Percentiles rank a stretch among this genome's conserved stretches.
These are phyloP conservation scores for Lachnellula cervina DNA, from an alignment of 2,329 filamentous ascomycete genomes.

Conservation along the genomic window DNA sequence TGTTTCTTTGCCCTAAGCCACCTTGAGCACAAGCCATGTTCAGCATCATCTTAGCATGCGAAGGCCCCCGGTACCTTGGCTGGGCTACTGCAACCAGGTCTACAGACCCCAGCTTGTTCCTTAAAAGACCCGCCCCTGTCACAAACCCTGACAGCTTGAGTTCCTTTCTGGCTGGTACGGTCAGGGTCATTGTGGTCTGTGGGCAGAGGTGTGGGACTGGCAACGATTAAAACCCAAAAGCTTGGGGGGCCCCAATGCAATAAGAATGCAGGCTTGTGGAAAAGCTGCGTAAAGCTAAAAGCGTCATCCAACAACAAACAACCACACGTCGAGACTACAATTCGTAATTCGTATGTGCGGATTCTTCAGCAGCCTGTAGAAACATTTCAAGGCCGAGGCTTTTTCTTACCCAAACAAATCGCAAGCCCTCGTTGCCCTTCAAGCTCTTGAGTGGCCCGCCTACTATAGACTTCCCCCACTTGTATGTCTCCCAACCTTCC, in stretches of 20 bases:
- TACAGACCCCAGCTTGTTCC: conserved; percentile 19
- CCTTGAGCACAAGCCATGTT: conserved; percentile 12
- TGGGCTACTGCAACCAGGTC: conserved; percentile 12
- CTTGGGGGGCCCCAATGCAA: conserved; percentile 21
- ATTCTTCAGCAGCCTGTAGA: conserved; percentile 18
- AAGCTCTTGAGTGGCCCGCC: conserved; percentile 24
- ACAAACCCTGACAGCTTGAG: conserved; percentile 11
- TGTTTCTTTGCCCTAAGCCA: conserved; percentile 2
- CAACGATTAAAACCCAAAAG: conserved; percentile 19
- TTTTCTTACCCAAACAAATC: conserved; percentile 22
- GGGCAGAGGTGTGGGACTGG: conserved; percentile 26
- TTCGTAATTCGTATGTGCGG: conserved; percentile 12
- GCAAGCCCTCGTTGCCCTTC: conserved; percentile 11
- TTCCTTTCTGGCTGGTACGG: conserved; percentile 16
- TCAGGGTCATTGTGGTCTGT: conserved; percentile 22
- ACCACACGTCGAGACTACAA: conserved; percentile 14
- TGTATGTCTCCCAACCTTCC: conserved; percentile 18
- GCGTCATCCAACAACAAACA: conserved; percentile 24
- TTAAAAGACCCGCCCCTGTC: conserved; percentile 20
- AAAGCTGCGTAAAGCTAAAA: conserved; percentile 23
- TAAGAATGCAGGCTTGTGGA: conserved; percentile 16
- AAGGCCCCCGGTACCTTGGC: conserved; percentile 16
- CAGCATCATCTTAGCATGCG: conserved; percentile 15
- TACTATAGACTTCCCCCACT: conserved; percentile 17
- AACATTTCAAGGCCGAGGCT: conserved; percentile 8